Percentiles rank a stretch among this genome's conserved stretches.
Conservation (phyloP, 208 protist species). For the Herpetomonas samuelpessoai region DNA sequence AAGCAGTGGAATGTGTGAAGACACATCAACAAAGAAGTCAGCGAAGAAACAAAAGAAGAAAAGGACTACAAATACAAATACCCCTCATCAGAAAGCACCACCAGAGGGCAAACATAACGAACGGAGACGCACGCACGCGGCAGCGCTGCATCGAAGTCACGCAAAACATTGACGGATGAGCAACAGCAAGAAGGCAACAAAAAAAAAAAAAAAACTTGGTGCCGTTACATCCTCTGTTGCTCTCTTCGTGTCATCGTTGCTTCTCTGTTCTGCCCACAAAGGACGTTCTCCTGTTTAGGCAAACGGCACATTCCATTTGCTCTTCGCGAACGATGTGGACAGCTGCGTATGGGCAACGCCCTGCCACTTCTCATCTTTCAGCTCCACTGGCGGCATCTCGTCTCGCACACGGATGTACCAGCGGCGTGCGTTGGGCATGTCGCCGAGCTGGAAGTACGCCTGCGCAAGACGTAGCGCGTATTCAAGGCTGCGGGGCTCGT, state of each 20-base stretch:
- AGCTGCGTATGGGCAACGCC: constrained; percentile 79
- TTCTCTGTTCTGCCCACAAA: constrained; percentile 8
- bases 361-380: constrained; percentile 79
- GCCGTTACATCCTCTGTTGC: neutral
- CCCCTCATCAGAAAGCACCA: too few relatives aligned
- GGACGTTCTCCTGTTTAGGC: too few relatives aligned
- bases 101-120: too few relatives aligned
- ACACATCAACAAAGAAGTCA: constrained; percentile 9
- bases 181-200: constrained; percentile 12
- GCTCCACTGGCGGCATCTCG: constrained; percentile 74
- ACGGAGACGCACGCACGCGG: too few relatives aligned
- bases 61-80: too few relatives aligned
- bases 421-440: constrained; percentile 64
- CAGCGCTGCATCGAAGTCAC: too few relatives aligned
- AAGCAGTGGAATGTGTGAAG: too few relatives aligned
- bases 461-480: constrained; percentile 78
- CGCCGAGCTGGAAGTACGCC: constrained; percentile 78
- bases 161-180: neutral
- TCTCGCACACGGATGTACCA: constrained; percentile 84
- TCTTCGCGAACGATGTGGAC: constrained; percentile 65
- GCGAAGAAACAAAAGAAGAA: neutral
- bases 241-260: constrained; percentile 7
- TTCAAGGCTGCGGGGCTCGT: constrained; percentile 70
- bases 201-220: constrained; percentile 9
- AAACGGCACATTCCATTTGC: constrained; percentile 84